Evolutionary conservation across 805 yeast genomes (phyloP), one percentile per base, ranked within the genome.

Genomic region (Metschnikowia cerradonensis): DNA sequence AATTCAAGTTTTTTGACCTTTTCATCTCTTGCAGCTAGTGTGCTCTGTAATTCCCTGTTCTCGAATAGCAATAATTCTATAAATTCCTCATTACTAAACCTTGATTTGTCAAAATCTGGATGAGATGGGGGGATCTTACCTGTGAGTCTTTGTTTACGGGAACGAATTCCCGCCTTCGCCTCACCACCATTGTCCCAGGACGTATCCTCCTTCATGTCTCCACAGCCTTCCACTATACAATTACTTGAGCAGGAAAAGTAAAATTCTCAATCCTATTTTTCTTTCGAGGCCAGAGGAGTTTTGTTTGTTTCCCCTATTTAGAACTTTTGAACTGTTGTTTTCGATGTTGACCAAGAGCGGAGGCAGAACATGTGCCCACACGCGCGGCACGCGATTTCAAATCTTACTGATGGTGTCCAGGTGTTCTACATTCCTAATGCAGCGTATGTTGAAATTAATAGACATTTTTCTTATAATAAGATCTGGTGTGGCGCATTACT

Each of bases 11-110:
- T 39, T 6, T 32, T 33, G 7, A 55, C 48, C 19, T 45, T 37
- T 13, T 40, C 45, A 3, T 52, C 51, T 33, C 47, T 51, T 13
- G 48, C 36, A 15, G 8, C 20, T 20, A 58, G 20, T 13, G 54
- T 31, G 14, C 68, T 55, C 40, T 66, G 63, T 31, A 72, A 59
- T 48, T 72, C 76, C 47, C 59, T 62, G 51, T 64, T 71, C 50
- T 72, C 76, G 51, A 65, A 67, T 23, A 68, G 42, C 35, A 73
- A 57, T 37, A 60, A 68, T 48, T 71, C 74, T 31, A 70, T 70
- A 54, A 51, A 70, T 45, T 72, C 69, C 4, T 49, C 53, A 45
- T 64, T 71, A 10, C 67, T 48, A 17, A 70, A 52, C 8, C 49
- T 36, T 13, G 65, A 59, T 38, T 75, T 53, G 52, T 73, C 72